phyloP scores from a whole-genome alignment of 345 rosid genomes.

The Eucalyptus camaldulensis region DNA sequence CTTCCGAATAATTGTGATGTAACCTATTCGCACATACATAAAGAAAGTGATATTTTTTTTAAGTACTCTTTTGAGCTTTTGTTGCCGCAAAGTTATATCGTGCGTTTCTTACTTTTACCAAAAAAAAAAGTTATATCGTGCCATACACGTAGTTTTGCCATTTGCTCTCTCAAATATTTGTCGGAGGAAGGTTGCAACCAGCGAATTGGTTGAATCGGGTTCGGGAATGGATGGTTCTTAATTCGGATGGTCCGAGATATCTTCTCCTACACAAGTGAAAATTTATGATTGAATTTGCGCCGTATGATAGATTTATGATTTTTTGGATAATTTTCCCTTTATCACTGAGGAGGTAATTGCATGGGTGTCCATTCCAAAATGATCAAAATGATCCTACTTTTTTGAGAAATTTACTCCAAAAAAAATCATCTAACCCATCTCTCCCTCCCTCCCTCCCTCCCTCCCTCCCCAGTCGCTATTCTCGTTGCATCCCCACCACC shows the following conservation, averaged over 20 bases:
- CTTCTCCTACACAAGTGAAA: neutral
- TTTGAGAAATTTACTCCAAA: too few species aligned
- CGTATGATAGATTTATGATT: too few species aligned
- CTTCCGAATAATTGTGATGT: neutral
- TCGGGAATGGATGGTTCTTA: neutral
- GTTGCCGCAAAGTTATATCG: neutral
- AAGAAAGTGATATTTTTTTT: neutral
- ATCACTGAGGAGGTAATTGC: too few species aligned
- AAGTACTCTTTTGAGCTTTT: neutral
- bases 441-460: too few species aligned
- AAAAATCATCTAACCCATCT: too few species aligned
- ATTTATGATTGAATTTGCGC: too few species aligned
- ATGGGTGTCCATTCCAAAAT: too few species aligned
- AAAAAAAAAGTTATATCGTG: neutral
- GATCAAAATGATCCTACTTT: too few species aligned
- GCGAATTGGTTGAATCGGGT: neutral
- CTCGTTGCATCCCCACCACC: too few species aligned
- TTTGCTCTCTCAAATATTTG: neutral
- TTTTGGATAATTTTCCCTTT: too few species aligned
- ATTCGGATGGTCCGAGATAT: neutral
- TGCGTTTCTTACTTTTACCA: too few species aligned
- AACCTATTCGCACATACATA: neutral
- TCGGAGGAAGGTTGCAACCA: neutral
- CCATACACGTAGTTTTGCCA: neutral
- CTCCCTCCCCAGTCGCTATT: too few species aligned